phyloP scores from a whole-genome alignment of 1,284 basidiomycete species.

The Agaricales sp. region DNA sequence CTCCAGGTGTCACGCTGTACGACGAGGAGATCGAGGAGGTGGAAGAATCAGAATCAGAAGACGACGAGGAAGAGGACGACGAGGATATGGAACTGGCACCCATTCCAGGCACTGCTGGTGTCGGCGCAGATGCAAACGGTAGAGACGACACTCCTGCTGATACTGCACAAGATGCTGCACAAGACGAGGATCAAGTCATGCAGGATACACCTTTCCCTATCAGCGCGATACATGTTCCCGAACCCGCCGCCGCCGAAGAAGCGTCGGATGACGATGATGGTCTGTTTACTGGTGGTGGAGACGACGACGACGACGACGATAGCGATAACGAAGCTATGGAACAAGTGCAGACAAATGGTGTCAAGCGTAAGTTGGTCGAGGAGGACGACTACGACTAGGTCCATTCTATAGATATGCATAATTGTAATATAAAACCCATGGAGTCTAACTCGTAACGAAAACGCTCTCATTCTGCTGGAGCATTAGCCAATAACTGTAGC shows the following conservation, averaged over 20 bases:
- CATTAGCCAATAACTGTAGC: not conserved
- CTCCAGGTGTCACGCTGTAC: constrained; percentile 60
- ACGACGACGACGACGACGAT: constrained; percentile 65
- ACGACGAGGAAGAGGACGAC: constrained; percentile 44
- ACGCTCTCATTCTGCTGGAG: too few species aligned
- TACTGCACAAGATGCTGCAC: not conserved
- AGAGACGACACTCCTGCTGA: too few species aligned
- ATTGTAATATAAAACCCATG: too few species aligned
- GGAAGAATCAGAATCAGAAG: constrained; percentile 56
- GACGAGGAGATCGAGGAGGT: constrained; percentile 75
- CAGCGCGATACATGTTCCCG: constrained; percentile 43
- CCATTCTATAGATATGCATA: not conserved
- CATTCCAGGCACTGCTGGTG: constrained; percentile 11
- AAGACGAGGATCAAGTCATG: constrained; percentile 8
- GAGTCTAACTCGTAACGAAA: too few species aligned
- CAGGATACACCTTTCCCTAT: constrained; percentile 41
- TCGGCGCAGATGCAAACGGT: too few species aligned
- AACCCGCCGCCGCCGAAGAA: constrained; percentile 31
- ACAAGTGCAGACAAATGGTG: constrained; percentile 57
- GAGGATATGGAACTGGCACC: constrained; percentile 36
- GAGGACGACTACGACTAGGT: constrained; percentile 73
- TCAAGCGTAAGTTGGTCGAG: constrained; percentile 71
- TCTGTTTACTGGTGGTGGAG: constrained; percentile 59
- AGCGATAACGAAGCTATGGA: constrained; percentile 56
- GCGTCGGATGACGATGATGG: constrained; percentile 48